phyloP scores from a whole-genome alignment of 2,329 filamentous ascomycete genomes.

The Penicillium sp. region DNA sequence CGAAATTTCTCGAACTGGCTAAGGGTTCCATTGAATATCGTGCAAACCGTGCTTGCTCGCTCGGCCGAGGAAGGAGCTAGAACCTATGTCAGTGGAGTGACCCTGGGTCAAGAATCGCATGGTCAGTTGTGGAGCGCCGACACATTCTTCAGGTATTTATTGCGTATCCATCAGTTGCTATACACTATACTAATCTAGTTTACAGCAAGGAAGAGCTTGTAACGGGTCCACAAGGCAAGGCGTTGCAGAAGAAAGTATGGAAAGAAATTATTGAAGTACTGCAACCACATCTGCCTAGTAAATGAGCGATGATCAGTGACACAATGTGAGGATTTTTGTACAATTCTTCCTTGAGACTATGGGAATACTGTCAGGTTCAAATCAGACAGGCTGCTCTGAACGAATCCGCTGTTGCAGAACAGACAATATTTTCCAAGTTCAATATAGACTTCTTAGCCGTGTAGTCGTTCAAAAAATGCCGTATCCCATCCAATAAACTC shows the following conservation, averaged over 20 bases:
- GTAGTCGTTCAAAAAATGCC: slow-evolving; percentile 41
- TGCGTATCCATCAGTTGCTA: background rate
- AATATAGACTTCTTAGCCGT: background rate
- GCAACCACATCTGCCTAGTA: slow-evolving; percentile 2
- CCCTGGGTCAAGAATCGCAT: slow-evolving; percentile 7
- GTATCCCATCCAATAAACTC: slow-evolving; percentile 62
- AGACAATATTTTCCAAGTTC: background rate
- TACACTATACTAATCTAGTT: background rate
- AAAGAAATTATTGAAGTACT: slow-evolving; percentile 11
- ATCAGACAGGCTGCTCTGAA: background rate
- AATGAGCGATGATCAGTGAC: background rate
- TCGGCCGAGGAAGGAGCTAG: slow-evolving; percentile 14
- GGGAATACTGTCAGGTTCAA: background rate
- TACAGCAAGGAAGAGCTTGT: background rate
- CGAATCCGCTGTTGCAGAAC: background rate
- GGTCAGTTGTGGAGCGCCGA: slow-evolving; percentile 13
- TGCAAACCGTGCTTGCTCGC: slow-evolving; percentile 3
- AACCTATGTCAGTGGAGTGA: slow-evolving; percentile 12
- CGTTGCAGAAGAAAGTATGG: slow-evolving; percentile 13
- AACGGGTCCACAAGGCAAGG: background rate
- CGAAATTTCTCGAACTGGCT: background rate
- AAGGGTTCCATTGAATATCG: background rate
- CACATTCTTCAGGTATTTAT: slow-evolving; percentile 9
- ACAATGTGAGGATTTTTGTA: background rate
- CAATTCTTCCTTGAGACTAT: background rate